These are phyloP conservation scores for Aspergillus novoparasiticus DNA, from an alignment of 2,329 filamentous ascomycete genomes.

Conservation along the genomic window DNA sequence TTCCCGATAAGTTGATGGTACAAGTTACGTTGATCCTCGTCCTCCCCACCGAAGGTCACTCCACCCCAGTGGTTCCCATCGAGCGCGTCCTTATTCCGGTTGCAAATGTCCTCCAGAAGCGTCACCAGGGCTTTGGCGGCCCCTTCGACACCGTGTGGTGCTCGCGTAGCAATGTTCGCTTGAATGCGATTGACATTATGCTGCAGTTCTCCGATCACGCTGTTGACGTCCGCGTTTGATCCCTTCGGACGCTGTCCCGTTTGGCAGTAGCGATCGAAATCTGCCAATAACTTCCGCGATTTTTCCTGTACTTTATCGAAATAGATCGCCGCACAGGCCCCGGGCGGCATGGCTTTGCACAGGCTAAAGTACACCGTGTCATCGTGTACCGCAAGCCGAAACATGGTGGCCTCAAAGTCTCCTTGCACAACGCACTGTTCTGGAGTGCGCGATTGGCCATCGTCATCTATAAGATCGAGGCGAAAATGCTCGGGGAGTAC, in stretches of 20 bases:
- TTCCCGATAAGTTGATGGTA: slow-evolving; percentile 45
- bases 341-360: slow-evolving; percentile 45
- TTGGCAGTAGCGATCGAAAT: slow-evolving; percentile 45
- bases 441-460: slow-evolving; percentile 34
- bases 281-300: slow-evolving; percentile 35
- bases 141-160: slow-evolving; percentile 40
- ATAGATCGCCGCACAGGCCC: slow-evolving; percentile 46
- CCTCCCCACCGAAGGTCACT: slow-evolving; percentile 36
- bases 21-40: slow-evolving; percentile 46
- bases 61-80: slow-evolving; percentile 40
- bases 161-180: slow-evolving; percentile 35
- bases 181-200: slow-evolving; percentile 34
- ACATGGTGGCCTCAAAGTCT: slow-evolving; percentile 49
- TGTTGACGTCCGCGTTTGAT: slow-evolving; percentile 29
- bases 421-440: slow-evolving; percentile 49
- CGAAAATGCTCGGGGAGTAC: slow-evolving; percentile 47
- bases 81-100: slow-evolving; percentile 43
- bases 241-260: slow-evolving; percentile 32
- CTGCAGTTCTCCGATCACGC: slow-evolving; percentile 36
- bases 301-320: slow-evolving; percentile 46
- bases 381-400: slow-evolving; percentile 49
- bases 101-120: slow-evolving; percentile 40
- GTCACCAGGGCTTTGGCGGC: slow-evolving; percentile 42
- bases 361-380: slow-evolving; percentile 45
- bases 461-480: slow-evolving; percentile 41